phyloP scores from a whole-genome alignment of 768 basidiomycete genomes.

The Suillus cothurnatus region DNA sequence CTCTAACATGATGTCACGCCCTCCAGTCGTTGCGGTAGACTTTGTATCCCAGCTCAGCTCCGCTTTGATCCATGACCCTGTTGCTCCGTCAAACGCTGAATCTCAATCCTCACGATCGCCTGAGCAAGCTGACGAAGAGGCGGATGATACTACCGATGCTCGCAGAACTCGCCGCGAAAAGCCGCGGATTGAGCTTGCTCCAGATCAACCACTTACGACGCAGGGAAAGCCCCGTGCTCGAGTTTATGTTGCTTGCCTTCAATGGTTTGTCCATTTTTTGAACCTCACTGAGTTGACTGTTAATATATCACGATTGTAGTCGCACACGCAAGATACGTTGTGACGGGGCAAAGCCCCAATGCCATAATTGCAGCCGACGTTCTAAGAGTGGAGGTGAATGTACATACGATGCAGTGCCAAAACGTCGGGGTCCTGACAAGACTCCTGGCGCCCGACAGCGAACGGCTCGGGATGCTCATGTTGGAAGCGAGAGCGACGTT shows the following conservation, averaged over 20 bases:
- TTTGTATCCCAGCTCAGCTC: constrained; percentile 15
- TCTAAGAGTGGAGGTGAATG: constrained; percentile 49
- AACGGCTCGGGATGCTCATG: constrained; percentile 42
- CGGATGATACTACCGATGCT: constrained; percentile 4
- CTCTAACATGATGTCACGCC: background rate
- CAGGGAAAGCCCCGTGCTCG: constrained; percentile 77
- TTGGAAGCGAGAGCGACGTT: constrained; percentile 34
- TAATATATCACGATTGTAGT: constrained; percentile 38
- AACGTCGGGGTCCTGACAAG: constrained; percentile 80
- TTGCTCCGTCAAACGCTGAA: constrained; percentile 7
- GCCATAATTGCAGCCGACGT: constrained; percentile 71
- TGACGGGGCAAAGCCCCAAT: constrained; percentile 77
- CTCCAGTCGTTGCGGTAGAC: constrained; percentile 1
- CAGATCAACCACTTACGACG: constrained; percentile 78
- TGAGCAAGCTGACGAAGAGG: constrained; percentile 8
- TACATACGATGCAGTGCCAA: constrained; percentile 69
- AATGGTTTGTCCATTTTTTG: constrained; percentile 53
- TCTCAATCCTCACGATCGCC: constrained; percentile 11
- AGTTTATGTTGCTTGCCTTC: constrained; percentile 78
- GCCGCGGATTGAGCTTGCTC: constrained; percentile 65
- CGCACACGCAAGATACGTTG: constrained; percentile 81
- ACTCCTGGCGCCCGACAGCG: constrained; percentile 79
- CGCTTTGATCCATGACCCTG: constrained; percentile 3
- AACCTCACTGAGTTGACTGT: constrained; percentile 8
- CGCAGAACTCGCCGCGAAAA: constrained; percentile 55